These are phyloP conservation scores for Phytophthora podocarpi DNA, from an alignment of 352 stramenopile species.

Conservation along the genomic window DNA sequence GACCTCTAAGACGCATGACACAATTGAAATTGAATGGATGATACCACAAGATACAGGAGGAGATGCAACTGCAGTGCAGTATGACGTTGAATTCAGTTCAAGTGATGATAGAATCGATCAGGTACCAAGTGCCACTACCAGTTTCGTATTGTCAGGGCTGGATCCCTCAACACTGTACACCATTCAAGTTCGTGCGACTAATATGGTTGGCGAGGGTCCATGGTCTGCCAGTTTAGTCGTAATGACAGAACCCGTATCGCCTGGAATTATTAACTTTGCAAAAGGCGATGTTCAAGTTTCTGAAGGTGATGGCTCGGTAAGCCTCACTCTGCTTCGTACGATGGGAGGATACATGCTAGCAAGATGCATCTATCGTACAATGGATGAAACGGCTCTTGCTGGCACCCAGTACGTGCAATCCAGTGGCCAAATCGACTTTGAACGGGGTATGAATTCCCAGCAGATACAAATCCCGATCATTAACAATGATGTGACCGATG, in stretches of 20 bases:
- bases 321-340: conserved; percentile 29
- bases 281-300: conserved; percentile 13
- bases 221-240: conserved; percentile 41
- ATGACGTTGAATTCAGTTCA: conserved; percentile 28
- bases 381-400: conserved; percentile 41
- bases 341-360: conserved; percentile 47
- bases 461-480: conserved; percentile 44
- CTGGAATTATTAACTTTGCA: conserved; percentile 50
- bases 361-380: conserved; percentile 37
- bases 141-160: conserved; percentile 21
- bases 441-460: conserved; percentile 17
- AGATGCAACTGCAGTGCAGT: conserved; percentile 24
- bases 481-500: conserved; percentile 55
- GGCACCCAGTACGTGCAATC: conserved; percentile 32
- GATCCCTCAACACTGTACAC: conserved; percentile 33
- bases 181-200: conserved; percentile 40
- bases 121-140: not conserved
- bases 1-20: conserved; percentile 23
- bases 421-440: conserved; percentile 37
- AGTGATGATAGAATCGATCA: not conserved
- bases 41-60: conserved; percentile 48
- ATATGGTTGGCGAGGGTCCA: conserved; percentile 13
- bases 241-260: conserved; percentile 52
- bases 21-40: conserved; percentile 37
- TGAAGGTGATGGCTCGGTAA: conserved; percentile 24